A percentile compares a stretch with the other conserved stretches of the same genome.
phyloP scores from a whole-genome alignment of 495 filamentous ascomycete species.

The Aspergillus haitiensis region DNA sequence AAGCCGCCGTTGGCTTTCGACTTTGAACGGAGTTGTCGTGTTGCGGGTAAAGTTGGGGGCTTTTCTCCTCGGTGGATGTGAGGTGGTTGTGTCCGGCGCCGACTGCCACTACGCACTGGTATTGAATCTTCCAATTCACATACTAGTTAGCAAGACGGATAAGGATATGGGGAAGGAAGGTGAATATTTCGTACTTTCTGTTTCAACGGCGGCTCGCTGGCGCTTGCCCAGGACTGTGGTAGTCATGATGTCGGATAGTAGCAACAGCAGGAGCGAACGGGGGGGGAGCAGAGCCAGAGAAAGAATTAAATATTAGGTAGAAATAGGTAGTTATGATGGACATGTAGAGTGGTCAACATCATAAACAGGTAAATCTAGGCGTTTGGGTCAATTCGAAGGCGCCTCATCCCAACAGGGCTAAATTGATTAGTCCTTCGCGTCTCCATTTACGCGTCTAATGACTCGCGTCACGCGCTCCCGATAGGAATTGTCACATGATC shows the following conservation, averaged over 20 bases:
- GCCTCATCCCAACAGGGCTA: constrained; percentile 31
- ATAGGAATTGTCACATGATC: background rate
- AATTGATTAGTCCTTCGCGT: constrained; percentile 20
- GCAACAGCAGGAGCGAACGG: constrained; percentile 21
- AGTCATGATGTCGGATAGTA: constrained; percentile 51
- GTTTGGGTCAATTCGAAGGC: background rate
- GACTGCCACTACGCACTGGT: constrained; percentile 57
- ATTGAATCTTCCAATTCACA: constrained; percentile 35
- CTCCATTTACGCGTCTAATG: background rate
- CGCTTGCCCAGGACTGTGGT: constrained; percentile 73
- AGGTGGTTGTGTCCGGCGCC: constrained; percentile 56
- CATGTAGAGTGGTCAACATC: background rate
- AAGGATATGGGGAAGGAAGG: background rate
- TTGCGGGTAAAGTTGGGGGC: constrained; percentile 19
- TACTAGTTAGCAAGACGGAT: constrained; percentile 23
- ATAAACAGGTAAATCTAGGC: background rate
- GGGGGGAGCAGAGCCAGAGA: background rate
- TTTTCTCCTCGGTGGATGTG: constrained; percentile 32
- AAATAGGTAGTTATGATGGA: background rate
- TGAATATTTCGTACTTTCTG: constrained; percentile 51
- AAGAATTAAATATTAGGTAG: constrained; percentile 4
- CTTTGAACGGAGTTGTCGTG: constrained; percentile 41
- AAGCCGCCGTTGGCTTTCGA: constrained; percentile 22
- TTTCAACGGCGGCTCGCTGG: constrained; percentile 52
- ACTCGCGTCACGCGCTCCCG: constrained; percentile 9